Evolutionary conservation across 2,329 filamentous ascomycete genomes (phyloP).

Genomic region (Paraphoma chrysanthemicola): DNA sequence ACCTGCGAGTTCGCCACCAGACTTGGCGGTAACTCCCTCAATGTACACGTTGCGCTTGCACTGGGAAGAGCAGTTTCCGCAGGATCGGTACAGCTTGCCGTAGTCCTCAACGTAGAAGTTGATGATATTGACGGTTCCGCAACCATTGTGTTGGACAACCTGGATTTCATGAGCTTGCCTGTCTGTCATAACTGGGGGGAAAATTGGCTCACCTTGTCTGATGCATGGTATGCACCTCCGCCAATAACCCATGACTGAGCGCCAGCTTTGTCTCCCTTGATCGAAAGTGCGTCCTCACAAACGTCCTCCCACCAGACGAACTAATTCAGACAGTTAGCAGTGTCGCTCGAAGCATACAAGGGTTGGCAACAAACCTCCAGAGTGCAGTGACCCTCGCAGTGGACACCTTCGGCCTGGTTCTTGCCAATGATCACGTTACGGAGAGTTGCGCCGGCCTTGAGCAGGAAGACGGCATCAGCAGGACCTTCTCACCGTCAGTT

Average conservation of each 20-base stretch:
- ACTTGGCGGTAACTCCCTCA: slow-evolving; percentile 49
- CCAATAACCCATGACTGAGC: slow-evolving; percentile 48
- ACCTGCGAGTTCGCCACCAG: slow-evolving; percentile 52
- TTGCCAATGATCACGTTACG: slow-evolving; percentile 62
- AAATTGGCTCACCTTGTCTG: slow-evolving; percentile 41
- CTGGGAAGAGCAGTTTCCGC: slow-evolving; percentile 54
- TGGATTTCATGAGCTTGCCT: too few relatives aligned
- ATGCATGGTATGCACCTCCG: slow-evolving; percentile 47
- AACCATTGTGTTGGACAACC: slow-evolving; percentile 48
- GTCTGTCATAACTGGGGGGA: too few relatives aligned
- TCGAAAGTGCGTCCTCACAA: slow-evolving; percentile 47
- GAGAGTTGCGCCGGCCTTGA: slow-evolving; percentile 57
- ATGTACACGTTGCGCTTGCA: slow-evolving; percentile 54
- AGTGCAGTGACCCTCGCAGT: slow-evolving; percentile 57
- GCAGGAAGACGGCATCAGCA: slow-evolving; percentile 58
- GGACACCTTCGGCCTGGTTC: slow-evolving; percentile 59
- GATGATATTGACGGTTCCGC: slow-evolving; percentile 46
- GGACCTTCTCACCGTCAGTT: slow-evolving; percentile 25
- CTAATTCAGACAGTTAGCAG: not conserved
- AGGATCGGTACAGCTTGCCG: slow-evolving; percentile 54
- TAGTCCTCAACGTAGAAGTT: slow-evolving; percentile 44
- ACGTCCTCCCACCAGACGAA: slow-evolving; percentile 53
- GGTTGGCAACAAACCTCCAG: slow-evolving; percentile 36
- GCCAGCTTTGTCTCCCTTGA: slow-evolving; percentile 39
- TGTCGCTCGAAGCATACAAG: not conserved